These are phyloP conservation scores for Pyrenophora teres DNA, from an alignment of 2,329 filamentous ascomycete genomes.

Conservation along the genomic window DNA sequence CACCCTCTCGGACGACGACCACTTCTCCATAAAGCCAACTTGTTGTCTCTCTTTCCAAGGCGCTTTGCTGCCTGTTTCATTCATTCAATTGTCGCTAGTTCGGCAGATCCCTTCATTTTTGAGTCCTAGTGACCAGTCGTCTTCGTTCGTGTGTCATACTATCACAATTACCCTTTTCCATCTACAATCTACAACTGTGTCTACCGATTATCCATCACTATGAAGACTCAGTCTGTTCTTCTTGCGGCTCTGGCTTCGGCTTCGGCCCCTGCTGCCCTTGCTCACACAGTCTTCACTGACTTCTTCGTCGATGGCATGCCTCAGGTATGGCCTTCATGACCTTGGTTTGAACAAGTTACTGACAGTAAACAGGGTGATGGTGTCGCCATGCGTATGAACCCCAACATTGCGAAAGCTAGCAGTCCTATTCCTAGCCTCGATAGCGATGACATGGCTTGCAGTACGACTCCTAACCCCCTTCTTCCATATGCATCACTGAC, in stretches of 20 bases:
- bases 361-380: slow-evolving; percentile 64
- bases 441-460: slow-evolving; percentile 71
- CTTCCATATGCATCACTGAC: slow-evolving; percentile 13
- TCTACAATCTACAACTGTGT: background rate
- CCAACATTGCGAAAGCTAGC: slow-evolving; percentile 57
- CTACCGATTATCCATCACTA: slow-evolving; percentile 19
- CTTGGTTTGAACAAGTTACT: slow-evolving; percentile 4
- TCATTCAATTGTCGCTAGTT: slow-evolving; percentile 45
- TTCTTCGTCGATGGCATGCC: slow-evolving; percentile 42
- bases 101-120: slow-evolving; percentile 43
- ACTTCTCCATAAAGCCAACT: slow-evolving; percentile 32
- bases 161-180: slow-evolving; percentile 11
- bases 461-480: slow-evolving; percentile 51
- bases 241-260: slow-evolving; percentile 42
- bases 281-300: slow-evolving; percentile 45
- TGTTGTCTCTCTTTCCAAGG: slow-evolving; percentile 38
- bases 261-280: slow-evolving; percentile 38
- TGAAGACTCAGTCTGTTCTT: slow-evolving; percentile 44
- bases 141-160: slow-evolving; percentile 33
- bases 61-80: slow-evolving; percentile 34
- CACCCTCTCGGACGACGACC: slow-evolving; percentile 33
- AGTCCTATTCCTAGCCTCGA: slow-evolving; percentile 62
- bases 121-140: slow-evolving; percentile 41
- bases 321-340: slow-evolving; percentile 26
- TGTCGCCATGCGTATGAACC: slow-evolving; percentile 71